Evolutionary conservation across 2,329 filamentous ascomycete genomes (phyloP).

Genomic region (Teratosphaeria gauchensis): DNA sequence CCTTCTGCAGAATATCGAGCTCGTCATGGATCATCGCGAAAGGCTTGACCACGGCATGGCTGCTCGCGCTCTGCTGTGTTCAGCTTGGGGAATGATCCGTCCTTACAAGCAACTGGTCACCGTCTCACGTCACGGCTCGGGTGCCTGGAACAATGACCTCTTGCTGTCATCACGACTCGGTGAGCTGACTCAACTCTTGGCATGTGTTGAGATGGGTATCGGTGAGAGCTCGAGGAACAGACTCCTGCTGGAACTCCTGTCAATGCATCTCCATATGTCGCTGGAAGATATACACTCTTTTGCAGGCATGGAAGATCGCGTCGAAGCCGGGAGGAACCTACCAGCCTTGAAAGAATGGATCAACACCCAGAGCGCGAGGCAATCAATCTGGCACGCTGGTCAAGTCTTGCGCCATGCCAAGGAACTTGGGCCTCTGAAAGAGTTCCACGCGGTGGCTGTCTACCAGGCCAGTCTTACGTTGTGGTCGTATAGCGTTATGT

Average conservation of each 20-base stretch:
- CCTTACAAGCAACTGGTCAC: not conserved
- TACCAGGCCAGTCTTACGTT: not conserved
- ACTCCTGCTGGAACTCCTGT: conserved; percentile 40
- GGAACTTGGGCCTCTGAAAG: conserved; percentile 31
- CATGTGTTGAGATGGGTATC: not conserved
- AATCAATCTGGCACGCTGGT: conserved; percentile 55
- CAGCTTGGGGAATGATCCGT: not conserved
- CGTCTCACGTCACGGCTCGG: not conserved
- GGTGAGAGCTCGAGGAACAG: conserved; percentile 4
- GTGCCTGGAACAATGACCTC: not conserved
- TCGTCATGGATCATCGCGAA: not conserved
- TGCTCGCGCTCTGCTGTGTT: not conserved
- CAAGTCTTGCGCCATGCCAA: conserved; percentile 45
- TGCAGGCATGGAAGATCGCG: conserved; percentile 54
- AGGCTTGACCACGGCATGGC: not conserved
- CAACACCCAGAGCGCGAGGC: conserved; percentile 42
- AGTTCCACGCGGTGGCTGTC: conserved; percentile 56
- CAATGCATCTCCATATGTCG: conserved; percentile 53
- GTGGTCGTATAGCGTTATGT: not conserved
- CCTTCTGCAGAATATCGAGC: not conserved
- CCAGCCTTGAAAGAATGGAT: conserved; percentile 48
- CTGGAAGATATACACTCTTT: conserved; percentile 56
- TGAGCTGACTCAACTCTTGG: not conserved
- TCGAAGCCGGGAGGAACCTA: conserved; percentile 50
- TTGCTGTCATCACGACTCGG: not conserved